Evolutionary conservation across 305 asterid genomes (phyloP), one percentile per base, ranked within the genome.

Genomic region (Plantago rigida): DNA sequence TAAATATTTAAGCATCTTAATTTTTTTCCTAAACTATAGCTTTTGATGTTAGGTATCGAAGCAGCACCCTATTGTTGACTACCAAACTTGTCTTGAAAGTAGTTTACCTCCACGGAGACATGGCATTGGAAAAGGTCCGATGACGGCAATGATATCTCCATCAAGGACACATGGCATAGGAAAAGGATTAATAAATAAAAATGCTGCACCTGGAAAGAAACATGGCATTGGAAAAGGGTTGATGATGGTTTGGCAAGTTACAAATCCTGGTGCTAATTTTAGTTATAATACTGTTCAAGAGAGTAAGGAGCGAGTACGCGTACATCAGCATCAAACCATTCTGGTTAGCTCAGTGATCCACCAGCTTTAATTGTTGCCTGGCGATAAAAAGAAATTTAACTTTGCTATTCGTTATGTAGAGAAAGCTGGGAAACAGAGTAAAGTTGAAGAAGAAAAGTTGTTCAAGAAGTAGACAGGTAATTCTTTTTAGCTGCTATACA

Each of bases 211-310:
- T 28, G 65, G 54, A 56, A 78, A 73, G 73, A 81, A 51, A 14
- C 84, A 87, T 67, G 93, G 97, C 65, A 73, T 71, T 63, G 95
- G 94, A 51, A 89, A 89, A 82, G 89, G 86, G 60, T 68, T 84
- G 49, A 78, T 82, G 78, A 69, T 71, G 5, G 3, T 31, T 31
- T 31, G 39, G 39, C 39, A 31, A 31, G 39, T 31, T 31, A 31
- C 39, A 31, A 31, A 31, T 2, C 39, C 69, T 70, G 71, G 56
- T 71, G 71, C 73, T 60, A 69, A 51, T 63, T 66, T 76, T 57
- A 64, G 70, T 36, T 69, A 74, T 66, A 66, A 48, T 60, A 29
- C 68, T 46, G 59, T 68, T 57, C 77, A 66, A 65, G 81, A 72
- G 73, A 91, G 77, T 71, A 83, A 70, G 78, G 83, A 73, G 70